Evolutionary conservation across 2,329 filamentous ascomycete species (phyloP).

Genomic region (Talaromyces sp.): DNA sequence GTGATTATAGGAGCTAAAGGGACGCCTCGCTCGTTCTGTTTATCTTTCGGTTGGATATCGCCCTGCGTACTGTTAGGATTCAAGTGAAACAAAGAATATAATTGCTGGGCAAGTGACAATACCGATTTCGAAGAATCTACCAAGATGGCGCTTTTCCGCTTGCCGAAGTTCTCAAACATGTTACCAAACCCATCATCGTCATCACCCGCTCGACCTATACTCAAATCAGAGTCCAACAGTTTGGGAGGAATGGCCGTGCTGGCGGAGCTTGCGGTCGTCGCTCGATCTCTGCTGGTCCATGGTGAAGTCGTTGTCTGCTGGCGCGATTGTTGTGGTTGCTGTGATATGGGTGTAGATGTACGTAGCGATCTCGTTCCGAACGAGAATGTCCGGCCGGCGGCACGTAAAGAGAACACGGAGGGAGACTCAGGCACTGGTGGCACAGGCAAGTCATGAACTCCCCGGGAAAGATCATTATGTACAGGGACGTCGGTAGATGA

Average conservation of each 20-base stretch:
- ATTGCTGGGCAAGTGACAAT: not conserved
- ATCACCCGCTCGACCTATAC: slow-evolving; percentile 29
- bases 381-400: slow-evolving; percentile 50
- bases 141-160: slow-evolving; percentile 26
- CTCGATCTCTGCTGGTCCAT: slow-evolving; percentile 38
- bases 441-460: slow-evolving; percentile 38
- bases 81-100: not conserved
- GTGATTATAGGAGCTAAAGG: slow-evolving; percentile 42
- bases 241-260: slow-evolving; percentile 50
- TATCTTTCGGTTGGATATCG: slow-evolving; percentile 19
- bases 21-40: slow-evolving; percentile 23
- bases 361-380: slow-evolving; percentile 41
- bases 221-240: slow-evolving; percentile 43
- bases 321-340: slow-evolving; percentile 17
- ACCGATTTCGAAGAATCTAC: slow-evolving; percentile 22
- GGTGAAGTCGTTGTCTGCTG: slow-evolving; percentile 17
- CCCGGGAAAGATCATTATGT: slow-evolving; percentile 36
- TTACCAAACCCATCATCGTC: slow-evolving; percentile 46
- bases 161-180: slow-evolving; percentile 48
- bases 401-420: slow-evolving; percentile 37
- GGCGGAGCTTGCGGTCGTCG: slow-evolving; percentile 49
- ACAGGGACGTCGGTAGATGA: slow-evolving; percentile 48
- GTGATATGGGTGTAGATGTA: slow-evolving; percentile 20
- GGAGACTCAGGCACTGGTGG: slow-evolving; percentile 37
- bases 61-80: slow-evolving; percentile 8